Percentiles rank a stretch among this genome's conserved stretches.
Evolutionary conservation across 2,329 filamentous ascomycete species (phyloP).

Genomic region (Ceratocystiopsis minuta): DNA sequence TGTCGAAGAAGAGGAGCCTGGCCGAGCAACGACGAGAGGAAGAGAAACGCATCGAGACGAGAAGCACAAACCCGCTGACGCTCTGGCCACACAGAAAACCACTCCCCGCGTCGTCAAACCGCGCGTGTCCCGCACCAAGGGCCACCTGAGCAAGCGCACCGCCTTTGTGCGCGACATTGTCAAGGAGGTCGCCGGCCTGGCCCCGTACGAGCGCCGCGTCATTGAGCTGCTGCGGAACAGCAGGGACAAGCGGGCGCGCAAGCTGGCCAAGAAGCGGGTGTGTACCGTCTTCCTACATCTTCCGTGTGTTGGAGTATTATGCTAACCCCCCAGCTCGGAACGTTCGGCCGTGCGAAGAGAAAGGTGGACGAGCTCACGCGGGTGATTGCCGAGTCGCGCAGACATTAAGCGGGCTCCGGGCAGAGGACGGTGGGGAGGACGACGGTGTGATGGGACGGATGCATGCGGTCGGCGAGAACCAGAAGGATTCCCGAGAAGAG

Average conservation of each 20-base stretch:
- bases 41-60: too few relatives aligned
- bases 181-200: constrained; percentile 92
- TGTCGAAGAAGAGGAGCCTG: too few relatives aligned
- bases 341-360: constrained; percentile 94
- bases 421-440: background rate
- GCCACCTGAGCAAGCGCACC: constrained; percentile 90
- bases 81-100: constrained; percentile 44
- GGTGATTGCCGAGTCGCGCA: constrained; percentile 91
- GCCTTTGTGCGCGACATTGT: constrained; percentile 93
- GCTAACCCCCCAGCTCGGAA: constrained; percentile 54
- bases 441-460: background rate
- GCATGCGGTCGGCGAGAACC: too few relatives aligned
- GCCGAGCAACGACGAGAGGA: too few relatives aligned
- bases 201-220: constrained; percentile 93
- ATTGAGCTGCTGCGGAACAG: constrained; percentile 98
- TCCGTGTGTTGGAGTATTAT: background rate
- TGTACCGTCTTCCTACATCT: constrained; percentile 18
- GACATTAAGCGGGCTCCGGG: constrained; percentile 31
- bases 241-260: constrained; percentile 97
- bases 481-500: too few relatives aligned
- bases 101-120: constrained; percentile 61
- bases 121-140: constrained; percentile 74
- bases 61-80: too few relatives aligned
- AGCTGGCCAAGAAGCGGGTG: constrained; percentile 98
- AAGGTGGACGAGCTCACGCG: constrained; percentile 99